phyloP scores from a whole-genome alignment of 78 protist species.

The Protostelium mycophagum region DNA sequence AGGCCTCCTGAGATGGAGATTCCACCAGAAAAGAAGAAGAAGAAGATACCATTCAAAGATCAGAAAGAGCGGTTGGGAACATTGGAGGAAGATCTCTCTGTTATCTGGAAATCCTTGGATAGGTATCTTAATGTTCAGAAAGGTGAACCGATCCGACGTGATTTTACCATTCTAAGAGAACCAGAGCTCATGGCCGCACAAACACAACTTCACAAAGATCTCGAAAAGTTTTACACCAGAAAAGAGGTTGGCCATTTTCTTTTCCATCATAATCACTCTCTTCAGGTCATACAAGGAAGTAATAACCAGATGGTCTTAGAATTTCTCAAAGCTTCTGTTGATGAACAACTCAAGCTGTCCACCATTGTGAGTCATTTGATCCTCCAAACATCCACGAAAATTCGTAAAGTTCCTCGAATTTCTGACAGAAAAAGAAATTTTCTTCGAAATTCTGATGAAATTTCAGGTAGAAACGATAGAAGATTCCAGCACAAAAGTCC shows the following conservation, averaged over 20 bases:
- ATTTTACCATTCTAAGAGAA: not conserved
- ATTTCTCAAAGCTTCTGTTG: not conserved
- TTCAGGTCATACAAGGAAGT: not conserved
- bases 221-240: not conserved
- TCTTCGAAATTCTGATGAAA: no score
- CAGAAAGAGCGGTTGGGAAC: not conserved
- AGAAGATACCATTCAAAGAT: not conserved
- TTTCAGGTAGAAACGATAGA: not conserved
- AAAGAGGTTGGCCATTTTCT: not conserved
- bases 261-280: not conserved
- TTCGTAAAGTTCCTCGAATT: no score
- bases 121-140: not conserved
- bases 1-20: not conserved
- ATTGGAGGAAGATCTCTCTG: not conserved
- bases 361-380: not conserved
- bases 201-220: not conserved
- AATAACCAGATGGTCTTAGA: not conserved
- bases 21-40: not conserved
- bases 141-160: not conserved
- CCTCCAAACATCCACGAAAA: not conserved
- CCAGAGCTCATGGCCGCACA: not conserved
- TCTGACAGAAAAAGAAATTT: not conserved
- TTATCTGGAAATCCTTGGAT: not conserved
- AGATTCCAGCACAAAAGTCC: not conserved
- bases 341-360: not conserved